Base-by-base conservation (phyloP, 768 basidiomycete species). In the Lentinula raphanica region DNA sequence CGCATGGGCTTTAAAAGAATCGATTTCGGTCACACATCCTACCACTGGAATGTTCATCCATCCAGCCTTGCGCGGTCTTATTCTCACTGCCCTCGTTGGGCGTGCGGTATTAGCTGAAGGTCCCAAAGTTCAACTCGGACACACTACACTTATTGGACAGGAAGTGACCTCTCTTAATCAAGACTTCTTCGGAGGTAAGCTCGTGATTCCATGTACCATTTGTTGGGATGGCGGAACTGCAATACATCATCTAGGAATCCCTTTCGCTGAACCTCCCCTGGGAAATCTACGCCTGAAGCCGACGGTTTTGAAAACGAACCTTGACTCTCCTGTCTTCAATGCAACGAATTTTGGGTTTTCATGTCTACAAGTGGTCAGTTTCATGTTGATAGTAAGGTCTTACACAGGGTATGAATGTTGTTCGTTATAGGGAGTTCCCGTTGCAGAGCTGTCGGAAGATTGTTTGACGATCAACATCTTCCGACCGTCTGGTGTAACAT, bases 241-340 rank as follows among this genome's bases (percentile, higher is more conserved):
- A 45, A 38, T 55, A 31, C 35, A 11, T 65, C 58, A 64, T 58
- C 54, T 58, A 76, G 81, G 76, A n/a, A 81, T 85, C 44, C 83
- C 81, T 0, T 85, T 72, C 56, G 81, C 80, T 31, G 75, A 83
- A 59, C 77, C 82, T 11, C 83, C 83, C 17, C 54, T 82, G 27
- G 81, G 80, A 3, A 58, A 72, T 31, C 61, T 81, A 27, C 74
- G 83, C 27, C 72, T 83, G 51, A 70, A 71, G 29, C 73, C 74
- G 2, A 74, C 81, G 5, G 72, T 82, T 0, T 71, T 79, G 1
- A 76, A 82, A 61, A 74, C 74, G 19, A 69, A 64, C 0, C 58
- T 74, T 1, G 68, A 69, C 3, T 61, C 67, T 1, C 21, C 63
- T 3, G 63, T 73, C 4, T 72, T 84, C 48, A 69, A 82, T 54